A percentile compares a stretch with the other conserved stretches of the same genome.
phyloP scores from a whole-genome alignment of 495 filamentous ascomycete genomes.

The Penicillium ucsense region DNA sequence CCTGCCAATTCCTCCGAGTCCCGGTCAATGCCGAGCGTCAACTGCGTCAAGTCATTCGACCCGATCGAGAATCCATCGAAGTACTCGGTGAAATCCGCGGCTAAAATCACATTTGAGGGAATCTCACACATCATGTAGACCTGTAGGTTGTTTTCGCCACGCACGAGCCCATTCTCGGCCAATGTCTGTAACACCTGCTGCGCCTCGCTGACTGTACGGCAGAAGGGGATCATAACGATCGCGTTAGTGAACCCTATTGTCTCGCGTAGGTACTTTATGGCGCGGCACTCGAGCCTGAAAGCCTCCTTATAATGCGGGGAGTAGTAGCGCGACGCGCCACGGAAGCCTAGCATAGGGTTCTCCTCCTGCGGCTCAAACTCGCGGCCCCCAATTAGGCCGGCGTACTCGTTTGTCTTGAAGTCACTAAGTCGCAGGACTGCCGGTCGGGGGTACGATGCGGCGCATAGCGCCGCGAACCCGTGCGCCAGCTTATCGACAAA shows the following conservation, averaged over 20 bases:
- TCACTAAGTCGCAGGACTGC: constrained; percentile 29
- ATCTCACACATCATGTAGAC: constrained; percentile 36
- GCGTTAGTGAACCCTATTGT: constrained; percentile 28
- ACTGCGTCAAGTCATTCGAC: constrained; percentile 29
- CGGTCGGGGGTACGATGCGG: constrained; percentile 20
- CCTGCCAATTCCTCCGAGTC: constrained; percentile 22
- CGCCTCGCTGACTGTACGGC: constrained; percentile 24
- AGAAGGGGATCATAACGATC: constrained; percentile 31
- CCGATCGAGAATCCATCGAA: constrained; percentile 34
- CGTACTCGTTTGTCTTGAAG: constrained; percentile 35
- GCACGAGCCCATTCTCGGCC: constrained; percentile 20
- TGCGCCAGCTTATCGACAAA: constrained; percentile 28
- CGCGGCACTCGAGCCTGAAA: constrained; percentile 28
- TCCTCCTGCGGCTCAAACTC: constrained; percentile 28
- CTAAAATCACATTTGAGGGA: constrained; percentile 28
- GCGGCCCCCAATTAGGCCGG: constrained; percentile 24
- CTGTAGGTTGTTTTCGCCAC: constrained; percentile 22
- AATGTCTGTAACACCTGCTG: constrained; percentile 21
- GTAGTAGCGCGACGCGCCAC: constrained; percentile 29
- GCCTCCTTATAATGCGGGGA: constrained; percentile 25
- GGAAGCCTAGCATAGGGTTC: constrained; percentile 32
- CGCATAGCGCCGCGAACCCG: constrained; percentile 26
- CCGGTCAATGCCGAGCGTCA: constrained; percentile 28
- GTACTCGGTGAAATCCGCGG: constrained; percentile 15
- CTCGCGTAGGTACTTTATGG: constrained; percentile 26